Percentiles rank a stretch among this genome's conserved stretches.
These are phyloP conservation scores for Botrytis cinerea DNA, from an alignment of 2,329 filamentous ascomycete genomes.

Conservation along the genomic window DNA sequence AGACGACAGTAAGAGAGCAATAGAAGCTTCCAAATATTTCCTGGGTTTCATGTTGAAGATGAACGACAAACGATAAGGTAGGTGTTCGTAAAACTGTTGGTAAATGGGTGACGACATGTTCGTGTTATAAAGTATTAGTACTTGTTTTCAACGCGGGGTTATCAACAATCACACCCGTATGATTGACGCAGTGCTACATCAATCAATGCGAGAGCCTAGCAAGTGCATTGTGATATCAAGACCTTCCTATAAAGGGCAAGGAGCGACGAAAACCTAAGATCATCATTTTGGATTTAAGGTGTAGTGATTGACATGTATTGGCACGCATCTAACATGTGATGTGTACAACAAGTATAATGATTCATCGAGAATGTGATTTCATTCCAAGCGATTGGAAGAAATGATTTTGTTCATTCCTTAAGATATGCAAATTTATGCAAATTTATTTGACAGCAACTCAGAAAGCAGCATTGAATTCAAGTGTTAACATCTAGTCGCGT, in stretches of 20 bases:
- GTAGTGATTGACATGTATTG: not conserved
- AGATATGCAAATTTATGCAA: not conserved
- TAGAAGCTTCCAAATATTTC: not conserved
- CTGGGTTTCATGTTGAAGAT: slow-evolving; percentile 1
- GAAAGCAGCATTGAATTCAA: not conserved
- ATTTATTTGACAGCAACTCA: not conserved
- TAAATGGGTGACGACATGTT: not conserved
- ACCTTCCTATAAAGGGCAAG: slow-evolving; percentile 7
- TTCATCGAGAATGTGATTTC: not conserved
- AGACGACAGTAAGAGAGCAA: not conserved
- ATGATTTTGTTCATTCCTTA: not conserved
- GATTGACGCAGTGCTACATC: slow-evolving; percentile 20
- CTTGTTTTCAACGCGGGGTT: not conserved
- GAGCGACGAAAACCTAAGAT: not conserved
- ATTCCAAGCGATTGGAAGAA: not conserved
- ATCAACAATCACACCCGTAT: not conserved
- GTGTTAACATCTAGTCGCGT: no score
- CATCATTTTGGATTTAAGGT: not conserved
- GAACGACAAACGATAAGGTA: not conserved
- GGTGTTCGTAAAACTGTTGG: not conserved
- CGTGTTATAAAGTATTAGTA: not conserved
- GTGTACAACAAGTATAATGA: not conserved
- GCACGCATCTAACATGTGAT: not conserved
- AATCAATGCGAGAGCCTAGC: not conserved
- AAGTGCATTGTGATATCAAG: slow-evolving; percentile 10